These are phyloP conservation scores for Alternaria solani DNA, from an alignment of 2,329 filamentous ascomycete species.

Conservation along the genomic window DNA sequence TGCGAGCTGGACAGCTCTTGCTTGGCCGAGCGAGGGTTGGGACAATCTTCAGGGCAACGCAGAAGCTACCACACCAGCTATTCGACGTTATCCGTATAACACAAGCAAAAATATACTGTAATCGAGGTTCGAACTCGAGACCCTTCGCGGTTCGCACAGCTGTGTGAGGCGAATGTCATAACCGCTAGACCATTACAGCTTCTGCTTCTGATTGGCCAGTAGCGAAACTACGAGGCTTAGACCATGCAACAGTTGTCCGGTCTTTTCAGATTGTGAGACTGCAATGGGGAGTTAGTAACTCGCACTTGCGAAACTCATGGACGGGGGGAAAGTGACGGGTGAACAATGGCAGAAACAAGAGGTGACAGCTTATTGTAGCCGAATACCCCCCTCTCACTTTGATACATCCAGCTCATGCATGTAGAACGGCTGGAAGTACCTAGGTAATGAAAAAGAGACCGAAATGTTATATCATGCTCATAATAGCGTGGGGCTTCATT, in stretches of 20 bases:
- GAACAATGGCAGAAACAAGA: too few relatives aligned
- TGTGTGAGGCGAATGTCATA: constrained; percentile 13
- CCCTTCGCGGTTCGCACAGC: neutral
- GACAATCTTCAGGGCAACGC: neutral
- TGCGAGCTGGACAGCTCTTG: neutral
- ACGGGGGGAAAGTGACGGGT: too few relatives aligned
- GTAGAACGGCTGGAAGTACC: too few relatives aligned
- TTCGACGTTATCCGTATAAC: neutral
- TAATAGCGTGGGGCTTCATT: too few relatives aligned
- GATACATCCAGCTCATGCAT: too few relatives aligned
- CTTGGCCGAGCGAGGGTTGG: neutral
- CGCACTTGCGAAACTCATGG: too few relatives aligned
- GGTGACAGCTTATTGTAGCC: too few relatives aligned
- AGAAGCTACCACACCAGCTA: neutral
- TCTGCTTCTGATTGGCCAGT: neutral
- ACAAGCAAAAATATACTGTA: constrained; percentile 11
- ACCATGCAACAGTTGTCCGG: neutral
- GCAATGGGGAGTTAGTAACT: too few relatives aligned
- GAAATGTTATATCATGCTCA: too few relatives aligned
- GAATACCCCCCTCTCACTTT: too few relatives aligned
- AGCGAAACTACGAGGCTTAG: neutral
- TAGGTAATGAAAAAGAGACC: too few relatives aligned
- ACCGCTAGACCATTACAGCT: constrained; percentile 12
- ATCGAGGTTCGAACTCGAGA: constrained; percentile 3
- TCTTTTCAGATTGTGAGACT: too few relatives aligned